Evolutionary conservation across 1,139 yeast genomes (phyloP).

Genomic region (Entelexis paramagnoliae): DNA sequence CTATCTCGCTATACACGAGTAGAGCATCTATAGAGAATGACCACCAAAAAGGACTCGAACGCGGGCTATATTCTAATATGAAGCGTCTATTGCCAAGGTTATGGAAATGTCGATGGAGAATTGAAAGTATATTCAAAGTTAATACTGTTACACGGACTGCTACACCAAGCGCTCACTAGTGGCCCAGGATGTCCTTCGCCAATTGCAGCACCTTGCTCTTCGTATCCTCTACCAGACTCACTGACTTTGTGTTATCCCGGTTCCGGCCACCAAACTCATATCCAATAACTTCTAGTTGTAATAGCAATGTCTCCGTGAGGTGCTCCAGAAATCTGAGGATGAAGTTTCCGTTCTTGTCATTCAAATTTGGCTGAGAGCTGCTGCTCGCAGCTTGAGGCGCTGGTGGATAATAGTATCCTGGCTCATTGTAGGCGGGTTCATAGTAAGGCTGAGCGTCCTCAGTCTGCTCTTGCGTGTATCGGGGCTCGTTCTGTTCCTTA

Average conservation of each 20-base stretch:
- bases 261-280: slow-evolving; percentile 6
- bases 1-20: no score
- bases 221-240: neutral
- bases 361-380: neutral
- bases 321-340: slow-evolving; percentile 9
- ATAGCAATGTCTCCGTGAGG: slow-evolving; percentile 9
- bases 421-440: neutral
- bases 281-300: slow-evolving; percentile 16
- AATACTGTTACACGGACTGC: neutral
- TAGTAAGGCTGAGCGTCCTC: neutral
- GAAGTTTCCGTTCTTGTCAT: slow-evolving; percentile 1
- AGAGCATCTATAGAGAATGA: no score
- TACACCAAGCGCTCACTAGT: neutral
- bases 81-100: neutral
- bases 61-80: neutral
- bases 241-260: neutral
- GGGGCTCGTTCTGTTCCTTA: no score
- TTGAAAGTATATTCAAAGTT: no score
- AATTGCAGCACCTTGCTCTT: neutral
- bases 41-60: no score
- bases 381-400: neutral
- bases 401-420: neutral
- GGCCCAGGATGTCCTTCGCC: neutral
- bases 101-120: neutral
- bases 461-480: neutral